Evolutionary conservation across 106 monocot species (phyloP).

Genomic region (Dendrobium catenatum): DNA sequence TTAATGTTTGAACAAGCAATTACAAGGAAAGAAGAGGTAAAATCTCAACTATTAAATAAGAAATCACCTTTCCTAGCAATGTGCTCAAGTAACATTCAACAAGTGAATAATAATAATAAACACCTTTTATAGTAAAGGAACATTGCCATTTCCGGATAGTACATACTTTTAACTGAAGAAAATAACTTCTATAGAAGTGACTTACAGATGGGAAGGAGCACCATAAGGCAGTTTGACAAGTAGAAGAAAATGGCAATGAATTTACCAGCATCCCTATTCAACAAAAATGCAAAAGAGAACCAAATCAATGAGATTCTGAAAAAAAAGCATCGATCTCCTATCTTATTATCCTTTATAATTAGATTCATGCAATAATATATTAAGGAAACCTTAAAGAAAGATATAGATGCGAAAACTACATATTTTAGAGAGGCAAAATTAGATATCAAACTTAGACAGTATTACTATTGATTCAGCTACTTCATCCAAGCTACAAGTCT

Average conservation of each 20-base stretch:
- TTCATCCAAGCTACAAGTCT: not conserved
- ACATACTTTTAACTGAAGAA: not conserved
- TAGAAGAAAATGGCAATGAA: constrained; percentile 15
- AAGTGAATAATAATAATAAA: not conserved
- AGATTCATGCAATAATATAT: not conserved
- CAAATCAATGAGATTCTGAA: not conserved
- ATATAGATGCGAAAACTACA: not conserved
- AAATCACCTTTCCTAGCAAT: not conserved
- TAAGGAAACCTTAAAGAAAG: not conserved
- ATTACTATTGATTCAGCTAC: not conserved
- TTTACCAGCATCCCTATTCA: constrained; percentile 20
- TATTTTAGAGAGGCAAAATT: not conserved
- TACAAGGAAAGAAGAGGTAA: not conserved
- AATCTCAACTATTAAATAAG: not conserved
- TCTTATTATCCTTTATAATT: not conserved
- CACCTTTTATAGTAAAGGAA: no score
- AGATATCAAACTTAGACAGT: not conserved
- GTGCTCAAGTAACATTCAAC: not conserved
- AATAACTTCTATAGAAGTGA: not conserved
- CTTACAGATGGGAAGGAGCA: constrained; percentile 15
- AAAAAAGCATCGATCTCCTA: not conserved
- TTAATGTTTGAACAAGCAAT: not conserved
- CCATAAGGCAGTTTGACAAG: constrained; percentile 7
- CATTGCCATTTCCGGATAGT: not conserved
- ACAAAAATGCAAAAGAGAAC: not conserved